A percentile compares a stretch with the other conserved stretches of the same genome.
These are phyloP conservation scores for Debaryomycetaceae sp. DNA, from an alignment of 1,139 yeast species.

Conservation along the genomic window DNA sequence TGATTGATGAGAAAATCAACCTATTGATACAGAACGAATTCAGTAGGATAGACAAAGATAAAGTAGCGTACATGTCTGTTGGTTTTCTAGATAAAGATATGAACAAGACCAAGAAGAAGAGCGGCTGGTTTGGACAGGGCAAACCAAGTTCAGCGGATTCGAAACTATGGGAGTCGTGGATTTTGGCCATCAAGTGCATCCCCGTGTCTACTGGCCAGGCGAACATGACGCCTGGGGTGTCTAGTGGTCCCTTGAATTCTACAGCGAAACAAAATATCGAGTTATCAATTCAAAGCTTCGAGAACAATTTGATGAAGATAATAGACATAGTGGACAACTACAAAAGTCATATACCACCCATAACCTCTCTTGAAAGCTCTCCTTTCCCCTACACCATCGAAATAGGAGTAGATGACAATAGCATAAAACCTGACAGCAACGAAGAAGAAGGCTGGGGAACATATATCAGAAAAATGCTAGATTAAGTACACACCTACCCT, in stretches of 20 bases:
- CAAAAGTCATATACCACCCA: slow-evolving; percentile 71
- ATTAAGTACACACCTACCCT: slow-evolving; percentile 13
- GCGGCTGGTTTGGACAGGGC: slow-evolving; percentile 43
- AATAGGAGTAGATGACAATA: slow-evolving; percentile 18
- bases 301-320: slow-evolving; percentile 42
- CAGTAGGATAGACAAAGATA: slow-evolving; percentile 3
- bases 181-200: slow-evolving; percentile 31
- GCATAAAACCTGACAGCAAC: slow-evolving; percentile 6
- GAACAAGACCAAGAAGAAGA: slow-evolving; percentile 30
- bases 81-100: slow-evolving; percentile 26
- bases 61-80: slow-evolving; percentile 22
- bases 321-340: slow-evolving; percentile 50
- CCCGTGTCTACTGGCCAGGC: slow-evolving; percentile 16
- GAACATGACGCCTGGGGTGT: not conserved
- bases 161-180: slow-evolving; percentile 44
- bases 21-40: slow-evolving; percentile 30
- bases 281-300: slow-evolving; percentile 36
- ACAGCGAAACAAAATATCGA: slow-evolving; percentile 11
- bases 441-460: slow-evolving; percentile 45
- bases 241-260: slow-evolving; percentile 1
- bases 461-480: slow-evolving; percentile 46
- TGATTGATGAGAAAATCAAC: slow-evolving; percentile 41
- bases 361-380: slow-evolving; percentile 59
- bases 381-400: slow-evolving; percentile 61
- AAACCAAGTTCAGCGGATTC: slow-evolving; percentile 19